These are phyloP conservation scores for Suillus fuscotomentosus DNA, from an alignment of 768 basidiomycete genomes.

Conservation along the genomic window DNA sequence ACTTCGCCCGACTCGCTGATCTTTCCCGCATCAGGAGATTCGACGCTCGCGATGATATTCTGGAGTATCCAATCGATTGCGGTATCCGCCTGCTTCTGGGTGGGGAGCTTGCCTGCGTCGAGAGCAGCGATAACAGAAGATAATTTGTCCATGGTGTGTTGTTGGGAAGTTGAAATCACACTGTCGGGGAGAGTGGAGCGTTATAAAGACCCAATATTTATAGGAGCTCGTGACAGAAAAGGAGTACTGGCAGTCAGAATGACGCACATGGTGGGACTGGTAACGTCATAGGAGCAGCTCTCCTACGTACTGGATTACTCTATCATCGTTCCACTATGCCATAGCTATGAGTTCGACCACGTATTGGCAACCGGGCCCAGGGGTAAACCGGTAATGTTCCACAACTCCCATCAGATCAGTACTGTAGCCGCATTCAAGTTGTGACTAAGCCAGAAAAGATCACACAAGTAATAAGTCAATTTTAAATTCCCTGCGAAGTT, in stretches of 20 bases:
- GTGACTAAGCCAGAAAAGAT: too few species aligned
- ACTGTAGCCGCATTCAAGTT: too few species aligned
- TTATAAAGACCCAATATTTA: not conserved
- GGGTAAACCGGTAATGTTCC: too few species aligned
- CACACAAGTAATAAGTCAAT: too few species aligned
- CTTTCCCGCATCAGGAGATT: constrained; percentile 36
- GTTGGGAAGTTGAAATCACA: not conserved
- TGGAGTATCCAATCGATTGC: constrained; percentile 57
- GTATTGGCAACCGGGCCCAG: too few species aligned
- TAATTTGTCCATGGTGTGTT: constrained; percentile 54
- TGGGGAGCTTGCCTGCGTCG: constrained; percentile 69
- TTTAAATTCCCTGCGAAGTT: too few species aligned
- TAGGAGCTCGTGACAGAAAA: not conserved
- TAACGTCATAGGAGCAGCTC: too few species aligned
- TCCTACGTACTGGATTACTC: too few species aligned
- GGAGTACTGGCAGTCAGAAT: not conserved
- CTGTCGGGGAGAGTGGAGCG: not conserved
- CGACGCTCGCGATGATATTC: constrained; percentile 45
- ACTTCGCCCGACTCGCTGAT: constrained; percentile 56
- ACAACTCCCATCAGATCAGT: too few species aligned
- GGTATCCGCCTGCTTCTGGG: constrained; percentile 51
- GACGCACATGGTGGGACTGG: not conserved
- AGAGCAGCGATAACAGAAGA: constrained; percentile 65
- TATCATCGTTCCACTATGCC: too few species aligned
- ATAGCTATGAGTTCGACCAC: too few species aligned